Percentiles rank a stretch among this genome's conserved stretches.
phyloP scores from a whole-genome alignment of 75 land plant genomes.

The Adiantum capillusveneris region DNA sequence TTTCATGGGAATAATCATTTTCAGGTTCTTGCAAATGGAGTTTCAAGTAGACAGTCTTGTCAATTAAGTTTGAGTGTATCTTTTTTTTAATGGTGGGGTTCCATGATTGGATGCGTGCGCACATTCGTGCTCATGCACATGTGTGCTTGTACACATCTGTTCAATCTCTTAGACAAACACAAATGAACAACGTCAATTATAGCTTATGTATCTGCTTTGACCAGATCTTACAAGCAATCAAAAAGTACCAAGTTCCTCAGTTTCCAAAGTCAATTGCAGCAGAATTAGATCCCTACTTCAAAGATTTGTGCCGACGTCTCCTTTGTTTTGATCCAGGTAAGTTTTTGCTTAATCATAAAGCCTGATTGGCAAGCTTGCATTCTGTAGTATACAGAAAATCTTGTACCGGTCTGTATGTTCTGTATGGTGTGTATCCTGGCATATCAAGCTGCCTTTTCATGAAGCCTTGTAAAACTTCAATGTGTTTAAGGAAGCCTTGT shows the following conservation, averaged over 20 bases:
- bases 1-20: constrained; percentile 15
- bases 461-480: too few species aligned
- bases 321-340: constrained; percentile 16
- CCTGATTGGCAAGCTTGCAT: too few species aligned
- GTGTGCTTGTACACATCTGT: background rate
- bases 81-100: background rate
- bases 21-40: constrained; percentile 4
- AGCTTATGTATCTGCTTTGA: background rate
- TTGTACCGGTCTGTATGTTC: too few species aligned
- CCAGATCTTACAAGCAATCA: constrained; percentile 11
- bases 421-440: too few species aligned
- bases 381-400: too few species aligned
- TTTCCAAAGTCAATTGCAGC: constrained; percentile 6
- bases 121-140: too few species aligned
- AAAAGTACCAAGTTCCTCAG: constrained; percentile 3
- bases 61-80: background rate
- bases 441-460: too few species aligned
- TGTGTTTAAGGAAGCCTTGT: too few species aligned
- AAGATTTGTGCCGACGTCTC: constrained; percentile 9
- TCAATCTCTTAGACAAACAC: too few species aligned
- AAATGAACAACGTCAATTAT: background rate
- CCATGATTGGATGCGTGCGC: too few species aligned
- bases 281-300: constrained; percentile 6
- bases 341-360: too few species aligned
- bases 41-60: too few species aligned